phyloP scores from a whole-genome alignment of 2,329 filamentous ascomycete genomes.

The Botrytis fragariae region DNA sequence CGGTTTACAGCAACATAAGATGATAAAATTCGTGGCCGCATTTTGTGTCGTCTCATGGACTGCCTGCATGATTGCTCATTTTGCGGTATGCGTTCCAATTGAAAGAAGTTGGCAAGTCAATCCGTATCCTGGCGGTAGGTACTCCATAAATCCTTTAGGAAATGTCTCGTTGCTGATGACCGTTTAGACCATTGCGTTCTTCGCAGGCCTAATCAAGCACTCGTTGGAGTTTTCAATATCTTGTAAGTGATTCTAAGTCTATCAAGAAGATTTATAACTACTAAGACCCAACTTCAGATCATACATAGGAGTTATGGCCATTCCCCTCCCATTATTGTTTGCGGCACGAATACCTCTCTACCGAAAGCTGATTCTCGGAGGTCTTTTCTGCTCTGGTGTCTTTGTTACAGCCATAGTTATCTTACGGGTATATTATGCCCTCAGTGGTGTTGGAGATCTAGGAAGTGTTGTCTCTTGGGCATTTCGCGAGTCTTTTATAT shows the following conservation, averaged over 20 bases:
- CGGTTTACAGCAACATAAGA: neutral
- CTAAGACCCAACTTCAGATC: neutral
- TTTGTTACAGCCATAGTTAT: neutral
- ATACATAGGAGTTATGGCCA: slow-evolving; percentile 3
- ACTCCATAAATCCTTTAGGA: too few relatives aligned
- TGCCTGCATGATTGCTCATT: neutral
- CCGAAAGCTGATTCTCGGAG: neutral
- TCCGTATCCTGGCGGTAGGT: slow-evolving; percentile 4
- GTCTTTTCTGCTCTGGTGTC: slow-evolving; percentile 1
- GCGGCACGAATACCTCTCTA: neutral
- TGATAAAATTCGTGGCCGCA: neutral
- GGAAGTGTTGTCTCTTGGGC: neutral
- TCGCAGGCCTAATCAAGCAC: neutral
- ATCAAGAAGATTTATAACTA: neutral
- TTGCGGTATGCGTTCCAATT: neutral
- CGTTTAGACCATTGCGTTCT: neutral
- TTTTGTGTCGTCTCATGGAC: neutral
- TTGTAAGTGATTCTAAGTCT: neutral
- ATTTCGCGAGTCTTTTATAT: slow-evolving; percentile 2
- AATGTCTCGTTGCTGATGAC: neutral
- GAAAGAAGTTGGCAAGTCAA: neutral
- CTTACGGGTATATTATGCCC: neutral
- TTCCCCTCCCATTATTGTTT: neutral
- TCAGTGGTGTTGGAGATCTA: neutral
- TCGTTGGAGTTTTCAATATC: slow-evolving; percentile 11